Evolutionary conservation across 257 asterid genomes (phyloP), one percentile per base, ranked within the genome.

Genomic region (Primulina tabacum): DNA sequence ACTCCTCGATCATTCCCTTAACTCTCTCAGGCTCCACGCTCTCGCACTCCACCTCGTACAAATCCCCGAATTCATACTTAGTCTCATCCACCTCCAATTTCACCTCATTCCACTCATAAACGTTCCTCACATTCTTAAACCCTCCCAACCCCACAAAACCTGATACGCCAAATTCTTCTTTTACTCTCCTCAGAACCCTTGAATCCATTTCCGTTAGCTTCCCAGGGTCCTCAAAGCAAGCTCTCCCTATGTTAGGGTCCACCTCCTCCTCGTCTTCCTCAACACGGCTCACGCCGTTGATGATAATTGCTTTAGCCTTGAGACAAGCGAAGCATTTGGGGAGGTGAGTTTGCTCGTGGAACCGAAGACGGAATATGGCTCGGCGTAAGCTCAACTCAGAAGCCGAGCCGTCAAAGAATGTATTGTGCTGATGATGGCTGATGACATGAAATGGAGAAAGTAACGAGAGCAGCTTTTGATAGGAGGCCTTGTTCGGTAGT

Each of bases 181-280:
- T 86, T 10, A 84, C 95, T 81, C 96, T 88, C 58, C 74, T 84
- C 88, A 88, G 67, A 75, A 91, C 88, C 95, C 96, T 87, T 2
- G 85, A 86, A 72, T 83, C 81, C 33, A 62, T 80, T 38, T 74
- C 83, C 64, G 65, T 47, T 30, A 91, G 70, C 80, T 62, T 81
- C 7, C 40, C 71, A 1, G 96, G 92, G 2, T 87, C 80, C 67
- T 82, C 85, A 18, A 83, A 76, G 43, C 96, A 90, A 50, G 80
- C 84, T 60, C 69, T 87, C 5, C 95, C 96, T 7, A 82, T 43
- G 1, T 71, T 68, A 16, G 84, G 82, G 60, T 89, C 97, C 63
- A 91, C 18, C 79, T 89, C 96, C 76, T 94, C 96, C 80, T 91
- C 99, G 63, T 90, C 96, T 71, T 90, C 99, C 79, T 85, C 97